phyloP scores from a whole-genome alignment of 1,284 basidiomycete species.

The Ustilago loliicola region DNA sequence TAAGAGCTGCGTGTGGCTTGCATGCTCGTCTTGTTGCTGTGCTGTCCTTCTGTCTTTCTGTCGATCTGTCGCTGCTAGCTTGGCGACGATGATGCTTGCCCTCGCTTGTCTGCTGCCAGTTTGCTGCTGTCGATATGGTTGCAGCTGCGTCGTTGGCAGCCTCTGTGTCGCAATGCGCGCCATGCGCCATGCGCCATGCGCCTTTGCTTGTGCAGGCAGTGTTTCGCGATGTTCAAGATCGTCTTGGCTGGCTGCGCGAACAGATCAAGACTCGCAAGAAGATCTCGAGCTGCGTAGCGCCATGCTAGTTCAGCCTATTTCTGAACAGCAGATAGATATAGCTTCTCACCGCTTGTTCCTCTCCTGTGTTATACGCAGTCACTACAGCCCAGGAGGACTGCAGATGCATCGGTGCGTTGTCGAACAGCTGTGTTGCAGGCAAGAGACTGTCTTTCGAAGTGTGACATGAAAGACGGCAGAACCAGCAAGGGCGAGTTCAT shows the following conservation, averaged over 20 bases:
- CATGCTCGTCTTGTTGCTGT: background rate
- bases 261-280: too few relatives aligned
- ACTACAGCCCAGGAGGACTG: too few relatives aligned
- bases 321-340: too few relatives aligned
- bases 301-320: too few relatives aligned
- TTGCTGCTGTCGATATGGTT: background rate
- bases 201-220: background rate
- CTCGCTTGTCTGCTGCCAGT: background rate
- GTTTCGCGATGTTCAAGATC: background rate
- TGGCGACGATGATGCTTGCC: background rate
- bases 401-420: too few relatives aligned
- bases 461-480: background rate
- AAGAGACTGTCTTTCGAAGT: background rate
- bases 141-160: background rate
- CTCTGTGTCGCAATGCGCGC: background rate
- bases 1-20: constrained; percentile 7
- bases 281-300: too few relatives aligned
- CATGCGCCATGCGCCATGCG: background rate
- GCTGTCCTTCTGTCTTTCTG: constrained; percentile 4
- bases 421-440: background rate
- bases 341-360: too few relatives aligned
- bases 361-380: too few relatives aligned
- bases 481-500: background rate
- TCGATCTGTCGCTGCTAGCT: background rate
- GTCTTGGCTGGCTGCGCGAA: background rate